These are phyloP conservation scores for Alternaria longipes DNA, from an alignment of 2,329 filamentous ascomycete species.

Conservation along the genomic window DNA sequence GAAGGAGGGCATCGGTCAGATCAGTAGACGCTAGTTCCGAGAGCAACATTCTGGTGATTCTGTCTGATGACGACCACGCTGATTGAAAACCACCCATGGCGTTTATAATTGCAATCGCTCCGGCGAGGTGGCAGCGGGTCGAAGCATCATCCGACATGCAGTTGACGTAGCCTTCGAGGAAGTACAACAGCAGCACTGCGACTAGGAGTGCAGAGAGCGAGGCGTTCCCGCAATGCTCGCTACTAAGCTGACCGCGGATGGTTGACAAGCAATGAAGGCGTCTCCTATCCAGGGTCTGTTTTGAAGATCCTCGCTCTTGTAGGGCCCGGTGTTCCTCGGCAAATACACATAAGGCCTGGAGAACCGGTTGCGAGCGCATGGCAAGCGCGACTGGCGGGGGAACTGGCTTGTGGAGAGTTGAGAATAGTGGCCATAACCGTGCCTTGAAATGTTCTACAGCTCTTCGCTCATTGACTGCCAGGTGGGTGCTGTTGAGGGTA, in stretches of 20 bases:
- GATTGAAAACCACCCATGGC: constrained; percentile 67
- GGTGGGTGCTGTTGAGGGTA: constrained; percentile 4
- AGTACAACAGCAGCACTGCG: constrained; percentile 26
- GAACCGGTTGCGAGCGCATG: constrained; percentile 22
- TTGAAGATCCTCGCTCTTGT: constrained; percentile 12
- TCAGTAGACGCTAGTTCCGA: constrained; percentile 28
- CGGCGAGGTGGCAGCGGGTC: constrained; percentile 22
- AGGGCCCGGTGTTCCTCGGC: constrained; percentile 24
- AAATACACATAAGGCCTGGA: constrained; percentile 23
- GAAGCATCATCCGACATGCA: constrained; percentile 22
- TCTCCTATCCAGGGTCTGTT: constrained; percentile 13
- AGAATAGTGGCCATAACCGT: constrained; percentile 25
- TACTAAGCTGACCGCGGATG: constrained; percentile 20
- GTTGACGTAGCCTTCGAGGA: constrained; percentile 25
- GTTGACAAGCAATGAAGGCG: constrained; percentile 17
- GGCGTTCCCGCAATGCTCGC: constrained; percentile 5
- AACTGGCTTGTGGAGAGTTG: constrained; percentile 18
- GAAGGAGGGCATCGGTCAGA: constrained; percentile 24
- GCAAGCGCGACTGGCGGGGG: constrained; percentile 21
- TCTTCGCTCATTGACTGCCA: constrained; percentile 23
- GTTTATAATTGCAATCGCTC: constrained; percentile 78
- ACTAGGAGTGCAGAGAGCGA: constrained; percentile 21
- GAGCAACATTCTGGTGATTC: constrained; percentile 21
- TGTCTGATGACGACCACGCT: constrained; percentile 13
- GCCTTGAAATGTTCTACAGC: constrained; percentile 25